These are phyloP conservation scores for Mycocalia duriaeana DNA, from an alignment of 1,284 basidiomycete genomes.

Conservation along the genomic window DNA sequence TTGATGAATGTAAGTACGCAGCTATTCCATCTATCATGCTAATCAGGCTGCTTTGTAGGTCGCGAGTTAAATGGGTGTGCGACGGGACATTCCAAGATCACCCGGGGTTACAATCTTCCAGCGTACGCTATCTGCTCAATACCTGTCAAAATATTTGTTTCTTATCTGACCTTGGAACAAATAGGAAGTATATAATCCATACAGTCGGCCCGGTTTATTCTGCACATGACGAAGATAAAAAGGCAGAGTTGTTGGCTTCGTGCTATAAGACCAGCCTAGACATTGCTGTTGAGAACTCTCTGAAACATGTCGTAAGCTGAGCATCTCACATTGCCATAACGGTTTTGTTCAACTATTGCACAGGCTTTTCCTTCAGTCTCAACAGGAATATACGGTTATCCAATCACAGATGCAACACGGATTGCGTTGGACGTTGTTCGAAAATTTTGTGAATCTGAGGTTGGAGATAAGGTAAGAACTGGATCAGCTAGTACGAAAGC, in stretches of 20 bases:
- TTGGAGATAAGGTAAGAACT: slow-evolving; percentile 42
- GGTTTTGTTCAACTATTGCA: slow-evolving; percentile 7
- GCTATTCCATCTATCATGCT: not conserved
- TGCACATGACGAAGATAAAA: slow-evolving; percentile 31
- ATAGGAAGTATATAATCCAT: slow-evolving; percentile 77
- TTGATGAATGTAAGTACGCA: slow-evolving; percentile 60
- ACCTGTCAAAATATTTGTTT: no score
- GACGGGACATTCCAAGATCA: slow-evolving; percentile 84
- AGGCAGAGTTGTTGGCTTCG: slow-evolving; percentile 56
- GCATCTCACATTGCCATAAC: slow-evolving; percentile 17
- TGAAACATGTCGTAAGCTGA: slow-evolving; percentile 60
- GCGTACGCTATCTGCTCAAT: slow-evolving; percentile 54
- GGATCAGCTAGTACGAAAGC: not conserved
- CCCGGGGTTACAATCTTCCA: slow-evolving; percentile 66
- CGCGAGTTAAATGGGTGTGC: slow-evolving; percentile 68
- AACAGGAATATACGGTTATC: slow-evolving; percentile 79
- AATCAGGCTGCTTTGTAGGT: slow-evolving; percentile 33
- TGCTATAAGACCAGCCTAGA: slow-evolving; percentile 72
- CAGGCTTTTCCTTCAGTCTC: slow-evolving; percentile 81
- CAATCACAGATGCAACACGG: slow-evolving; percentile 64
- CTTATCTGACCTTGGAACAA: no score
- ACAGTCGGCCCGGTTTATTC: slow-evolving; percentile 86
- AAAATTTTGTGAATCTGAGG: slow-evolving; percentile 50
- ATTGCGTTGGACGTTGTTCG: slow-evolving; percentile 62
- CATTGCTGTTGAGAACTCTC: slow-evolving; percentile 52